Percentiles rank a stretch among this genome's conserved stretches.
Evolutionary conservation across 306 rosid genomes (phyloP).

Genomic region (Cicer chorassanicum): DNA sequence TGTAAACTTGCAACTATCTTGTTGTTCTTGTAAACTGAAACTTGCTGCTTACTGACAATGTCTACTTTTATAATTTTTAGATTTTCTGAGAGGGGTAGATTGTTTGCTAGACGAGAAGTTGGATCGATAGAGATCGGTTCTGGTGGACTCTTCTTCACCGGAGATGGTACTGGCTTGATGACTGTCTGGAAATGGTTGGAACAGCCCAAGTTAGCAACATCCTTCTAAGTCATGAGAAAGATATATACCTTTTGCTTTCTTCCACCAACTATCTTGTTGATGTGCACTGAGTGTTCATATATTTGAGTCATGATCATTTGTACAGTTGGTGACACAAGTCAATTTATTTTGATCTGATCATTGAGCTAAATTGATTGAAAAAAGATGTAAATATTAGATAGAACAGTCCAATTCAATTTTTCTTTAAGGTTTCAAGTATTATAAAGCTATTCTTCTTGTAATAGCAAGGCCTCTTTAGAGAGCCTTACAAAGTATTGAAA

Average conservation of each 20-base stretch:
- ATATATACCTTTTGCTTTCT: not conserved
- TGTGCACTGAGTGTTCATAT: not conserved
- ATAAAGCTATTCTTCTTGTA: too few species aligned
- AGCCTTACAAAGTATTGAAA: too few species aligned
- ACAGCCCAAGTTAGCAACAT: not conserved
- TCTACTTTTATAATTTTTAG: slow-evolving; percentile 32
- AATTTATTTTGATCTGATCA: too few species aligned
- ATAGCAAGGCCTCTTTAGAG: too few species aligned
- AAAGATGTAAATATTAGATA: too few species aligned
- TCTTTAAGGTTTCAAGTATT: too few species aligned
- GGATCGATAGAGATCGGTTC: slow-evolving; percentile 40
- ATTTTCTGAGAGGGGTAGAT: slow-evolving; percentile 50
- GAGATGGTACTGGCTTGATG: slow-evolving; percentile 50
- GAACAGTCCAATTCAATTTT: too few species aligned
- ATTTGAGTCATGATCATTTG: too few species aligned
- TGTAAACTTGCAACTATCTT: slow-evolving; percentile 33
- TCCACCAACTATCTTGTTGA: not conserved
- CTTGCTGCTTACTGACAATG: not conserved
- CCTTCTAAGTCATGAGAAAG: slow-evolving; percentile 17
- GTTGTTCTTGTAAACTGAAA: not conserved
- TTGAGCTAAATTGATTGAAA: too few species aligned
- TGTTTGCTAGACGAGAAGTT: slow-evolving; percentile 48
- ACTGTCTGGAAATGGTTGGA: slow-evolving; percentile 50
- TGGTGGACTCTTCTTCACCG: slow-evolving; percentile 52
- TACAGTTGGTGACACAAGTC: too few species aligned